A percentile compares a stretch with the other conserved stretches of the same genome.
phyloP scores from a whole-genome alignment of 345 rosid species.

The Nephelium lappaceum region DNA sequence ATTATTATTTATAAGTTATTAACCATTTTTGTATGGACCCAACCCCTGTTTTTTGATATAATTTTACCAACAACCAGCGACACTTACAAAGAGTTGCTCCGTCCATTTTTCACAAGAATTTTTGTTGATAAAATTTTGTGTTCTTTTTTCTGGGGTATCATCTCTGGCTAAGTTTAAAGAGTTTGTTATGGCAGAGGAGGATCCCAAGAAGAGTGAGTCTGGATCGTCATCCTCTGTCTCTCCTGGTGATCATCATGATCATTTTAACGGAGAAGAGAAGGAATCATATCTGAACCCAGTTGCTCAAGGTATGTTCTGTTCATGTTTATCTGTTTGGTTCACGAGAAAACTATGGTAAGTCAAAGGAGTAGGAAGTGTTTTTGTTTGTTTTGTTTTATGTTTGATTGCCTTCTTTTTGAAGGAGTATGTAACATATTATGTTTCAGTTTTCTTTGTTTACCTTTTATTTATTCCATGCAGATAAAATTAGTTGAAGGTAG shows the following conservation, averaged over 20 bases:
- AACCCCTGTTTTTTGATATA: background rate
- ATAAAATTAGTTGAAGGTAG: background rate
- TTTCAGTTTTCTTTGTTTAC: background rate
- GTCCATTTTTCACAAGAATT: background rate
- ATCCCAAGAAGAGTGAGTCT: constrained; percentile 23
- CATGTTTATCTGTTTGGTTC: constrained; percentile 14
- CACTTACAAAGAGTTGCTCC: background rate
- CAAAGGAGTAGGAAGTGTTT: too few species aligned
- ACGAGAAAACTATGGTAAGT: background rate
- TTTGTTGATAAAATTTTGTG: background rate
- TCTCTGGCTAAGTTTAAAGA: constrained; percentile 34
- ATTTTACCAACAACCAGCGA: constrained; percentile 27
- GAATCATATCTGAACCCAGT: constrained; percentile 17
- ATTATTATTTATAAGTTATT: too few species aligned
- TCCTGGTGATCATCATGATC: constrained; percentile 13
- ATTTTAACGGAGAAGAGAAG: constrained; percentile 19
- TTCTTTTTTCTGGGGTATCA: background rate
- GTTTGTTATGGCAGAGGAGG: constrained; percentile 42
- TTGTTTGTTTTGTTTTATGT: background rate
- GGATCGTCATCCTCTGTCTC: constrained; percentile 14
- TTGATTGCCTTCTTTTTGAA: background rate
- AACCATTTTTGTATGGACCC: background rate
- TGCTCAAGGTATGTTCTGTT: constrained; percentile 27
- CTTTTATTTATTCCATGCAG: too few species aligned
- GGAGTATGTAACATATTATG: background rate